A percentile compares a stretch with the other conserved stretches of the same genome.
Evolutionary conservation across 73 alveolate species (phyloP).

Genomic region (Loxodes magnus): DNA sequence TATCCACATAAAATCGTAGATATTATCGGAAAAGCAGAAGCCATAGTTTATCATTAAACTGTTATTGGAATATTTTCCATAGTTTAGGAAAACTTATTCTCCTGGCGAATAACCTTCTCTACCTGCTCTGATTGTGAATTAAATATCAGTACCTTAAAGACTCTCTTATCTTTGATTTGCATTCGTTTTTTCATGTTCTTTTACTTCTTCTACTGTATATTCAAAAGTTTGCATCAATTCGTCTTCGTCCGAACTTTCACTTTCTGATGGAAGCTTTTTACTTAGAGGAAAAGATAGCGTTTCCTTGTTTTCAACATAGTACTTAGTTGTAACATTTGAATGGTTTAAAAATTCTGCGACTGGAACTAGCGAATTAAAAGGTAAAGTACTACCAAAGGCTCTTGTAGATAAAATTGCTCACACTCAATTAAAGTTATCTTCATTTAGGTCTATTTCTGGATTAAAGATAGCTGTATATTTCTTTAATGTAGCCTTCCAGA

Average conservation of each 20-base stretch:
- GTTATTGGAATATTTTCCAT: conserved; percentile 12
- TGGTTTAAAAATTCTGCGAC: conserved; percentile 10
- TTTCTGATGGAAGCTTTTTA: not conserved
- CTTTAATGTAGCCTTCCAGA: no score
- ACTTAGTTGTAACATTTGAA: not conserved
- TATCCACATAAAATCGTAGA: no score
- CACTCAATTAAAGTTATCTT: not conserved
- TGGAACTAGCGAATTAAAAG: conserved; percentile 5
- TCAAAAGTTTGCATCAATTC: not conserved
- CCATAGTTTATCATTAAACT: conserved; percentile 5
- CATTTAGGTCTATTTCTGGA: not conserved
- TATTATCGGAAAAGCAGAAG: no score
- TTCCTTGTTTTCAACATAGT: not conserved
- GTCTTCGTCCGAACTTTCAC: conserved; percentile 10
- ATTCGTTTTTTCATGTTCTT: no score
- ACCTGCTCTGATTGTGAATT: not conserved
- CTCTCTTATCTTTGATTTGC: no score
- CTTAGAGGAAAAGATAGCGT: not conserved
- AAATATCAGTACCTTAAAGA: not conserved
- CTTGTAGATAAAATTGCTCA: conserved; percentile 1
- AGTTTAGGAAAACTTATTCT: not conserved
- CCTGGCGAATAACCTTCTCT: conserved; percentile 5
- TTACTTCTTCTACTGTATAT: not conserved
- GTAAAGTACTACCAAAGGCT: conserved; percentile 5
- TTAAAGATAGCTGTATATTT: not conserved